A percentile compares a stretch with the other conserved stretches of the same genome.
Conservation (phyloP, 1,139 yeast genomes). For the Hemisphaericaspora subhashii region DNA sequence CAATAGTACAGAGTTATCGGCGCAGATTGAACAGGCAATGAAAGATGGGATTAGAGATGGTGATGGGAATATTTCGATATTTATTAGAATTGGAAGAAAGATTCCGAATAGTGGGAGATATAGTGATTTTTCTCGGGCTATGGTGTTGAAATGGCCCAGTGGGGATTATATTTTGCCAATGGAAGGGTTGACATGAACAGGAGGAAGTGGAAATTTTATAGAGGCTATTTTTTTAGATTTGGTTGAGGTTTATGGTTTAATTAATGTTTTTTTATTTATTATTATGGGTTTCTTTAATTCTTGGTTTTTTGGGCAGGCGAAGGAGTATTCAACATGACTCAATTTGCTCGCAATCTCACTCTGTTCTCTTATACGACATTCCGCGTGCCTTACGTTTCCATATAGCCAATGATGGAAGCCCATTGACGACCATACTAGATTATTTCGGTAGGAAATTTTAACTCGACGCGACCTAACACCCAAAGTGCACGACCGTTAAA, state of each 20-base stretch:
- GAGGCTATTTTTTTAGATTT: not conserved
- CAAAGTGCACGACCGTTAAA: too few relatives aligned
- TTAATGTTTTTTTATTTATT: not conserved
- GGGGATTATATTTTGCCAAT: constrained; percentile 49
- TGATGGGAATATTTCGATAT: constrained; percentile 41
- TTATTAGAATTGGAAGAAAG: constrained; percentile 55
- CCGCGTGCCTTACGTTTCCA: too few relatives aligned
- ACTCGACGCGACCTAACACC: too few relatives aligned
- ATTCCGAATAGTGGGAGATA: constrained; percentile 37
- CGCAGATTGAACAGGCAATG: constrained; percentile 31
- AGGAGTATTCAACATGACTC: too few relatives aligned
- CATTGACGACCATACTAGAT: too few relatives aligned
- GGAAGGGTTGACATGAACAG: constrained; percentile 41
- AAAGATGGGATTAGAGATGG: constrained; percentile 21
- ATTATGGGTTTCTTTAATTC: not conserved
- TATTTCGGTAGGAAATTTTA: too few relatives aligned
- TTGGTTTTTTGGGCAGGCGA: too few relatives aligned
- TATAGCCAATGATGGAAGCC: too few relatives aligned
- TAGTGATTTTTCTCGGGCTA: constrained; percentile 62
- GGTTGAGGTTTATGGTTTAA: not conserved
- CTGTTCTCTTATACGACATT: too few relatives aligned
- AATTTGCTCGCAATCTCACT: too few relatives aligned
- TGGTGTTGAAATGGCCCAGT: constrained; percentile 54
- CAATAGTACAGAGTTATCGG: constrained; percentile 34
- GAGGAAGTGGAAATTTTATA: not conserved